phyloP scores from a whole-genome alignment of 2,329 filamentous ascomycete species.

The Plectosphaerella plurivora region DNA sequence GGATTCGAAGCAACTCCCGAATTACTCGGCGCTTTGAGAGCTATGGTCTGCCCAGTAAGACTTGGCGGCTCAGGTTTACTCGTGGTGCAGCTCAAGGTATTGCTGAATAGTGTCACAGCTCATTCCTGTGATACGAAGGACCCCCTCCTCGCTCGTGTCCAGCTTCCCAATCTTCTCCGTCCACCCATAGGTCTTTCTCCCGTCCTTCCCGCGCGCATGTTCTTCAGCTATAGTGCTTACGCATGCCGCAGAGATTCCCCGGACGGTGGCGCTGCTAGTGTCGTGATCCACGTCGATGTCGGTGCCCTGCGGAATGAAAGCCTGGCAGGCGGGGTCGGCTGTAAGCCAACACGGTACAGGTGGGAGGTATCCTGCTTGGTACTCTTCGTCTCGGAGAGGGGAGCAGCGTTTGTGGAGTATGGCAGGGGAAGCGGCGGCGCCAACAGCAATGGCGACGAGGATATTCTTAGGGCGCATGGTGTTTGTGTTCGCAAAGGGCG shows the following conservation, averaged over 20 bases:
- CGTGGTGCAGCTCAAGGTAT: neutral
- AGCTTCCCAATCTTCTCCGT: constrained; percentile 13
- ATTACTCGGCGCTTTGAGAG: constrained; percentile 2
- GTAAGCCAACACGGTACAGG: constrained; percentile 21
- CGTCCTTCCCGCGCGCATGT: constrained; percentile 13
- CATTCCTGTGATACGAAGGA: constrained; percentile 18
- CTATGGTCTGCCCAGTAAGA: neutral
- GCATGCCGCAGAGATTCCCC: constrained; percentile 15
- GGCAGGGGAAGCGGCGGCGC: neutral
- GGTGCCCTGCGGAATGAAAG: constrained; percentile 10
- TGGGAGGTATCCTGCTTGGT: constrained; percentile 15
- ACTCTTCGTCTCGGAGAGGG: constrained; percentile 13
- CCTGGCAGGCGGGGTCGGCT: constrained; percentile 15
- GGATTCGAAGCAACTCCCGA: constrained; percentile 8
- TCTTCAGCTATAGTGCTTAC: constrained; percentile 17
- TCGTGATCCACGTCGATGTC: constrained; percentile 13
- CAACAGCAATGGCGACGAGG: neutral
- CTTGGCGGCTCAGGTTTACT: neutral
- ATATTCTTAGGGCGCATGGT: neutral
- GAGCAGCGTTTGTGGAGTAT: constrained; percentile 16
- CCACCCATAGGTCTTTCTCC: constrained; percentile 18
- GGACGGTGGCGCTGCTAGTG: constrained; percentile 14
- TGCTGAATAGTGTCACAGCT: constrained; percentile 8
- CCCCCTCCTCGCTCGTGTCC: constrained; percentile 10
- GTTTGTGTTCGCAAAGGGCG: neutral